phyloP scores from a whole-genome alignment of 306 rosid species.

The Ammopiptanthus mongolicus region DNA sequence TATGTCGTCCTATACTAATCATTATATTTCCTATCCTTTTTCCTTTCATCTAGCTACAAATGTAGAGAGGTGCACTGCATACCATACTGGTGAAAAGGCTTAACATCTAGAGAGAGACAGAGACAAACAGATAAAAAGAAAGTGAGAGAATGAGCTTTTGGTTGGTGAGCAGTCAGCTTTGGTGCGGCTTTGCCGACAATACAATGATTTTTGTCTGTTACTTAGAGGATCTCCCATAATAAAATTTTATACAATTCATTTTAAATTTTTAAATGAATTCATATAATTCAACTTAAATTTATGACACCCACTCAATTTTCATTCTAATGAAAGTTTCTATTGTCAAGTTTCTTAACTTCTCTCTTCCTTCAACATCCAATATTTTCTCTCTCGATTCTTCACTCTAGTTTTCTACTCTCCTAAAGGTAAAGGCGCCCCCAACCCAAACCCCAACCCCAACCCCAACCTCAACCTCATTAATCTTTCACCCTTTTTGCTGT shows the following conservation, averaged over 20 bases:
- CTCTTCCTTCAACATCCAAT: no score
- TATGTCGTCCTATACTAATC: constrained; percentile 57
- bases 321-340: no score
- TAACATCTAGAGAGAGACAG: constrained; percentile 21
- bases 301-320: no score
- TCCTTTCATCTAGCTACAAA: constrained; percentile 21
- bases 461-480: no score
- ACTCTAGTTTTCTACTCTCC: constrained; percentile 14
- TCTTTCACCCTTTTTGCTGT: constrained; percentile 23
- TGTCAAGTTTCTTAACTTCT: no score
- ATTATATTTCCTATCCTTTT: constrained; percentile 40
- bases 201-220: constrained; percentile 57
- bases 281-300: no score
- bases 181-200: constrained; percentile 45
- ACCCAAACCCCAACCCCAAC: no score
- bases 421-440: background rate
- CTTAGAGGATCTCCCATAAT: no score
- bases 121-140: constrained; percentile 13
- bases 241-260: no score
- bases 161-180: constrained; percentile 58
- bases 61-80: no score
- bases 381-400: constrained; percentile 16
- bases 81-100: constrained; percentile 23
- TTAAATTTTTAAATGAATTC: no score
- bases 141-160: constrained; percentile 19